Conservation (phyloP, 108 stramenopile species). For the Chaetoceros muelleri region DNA sequence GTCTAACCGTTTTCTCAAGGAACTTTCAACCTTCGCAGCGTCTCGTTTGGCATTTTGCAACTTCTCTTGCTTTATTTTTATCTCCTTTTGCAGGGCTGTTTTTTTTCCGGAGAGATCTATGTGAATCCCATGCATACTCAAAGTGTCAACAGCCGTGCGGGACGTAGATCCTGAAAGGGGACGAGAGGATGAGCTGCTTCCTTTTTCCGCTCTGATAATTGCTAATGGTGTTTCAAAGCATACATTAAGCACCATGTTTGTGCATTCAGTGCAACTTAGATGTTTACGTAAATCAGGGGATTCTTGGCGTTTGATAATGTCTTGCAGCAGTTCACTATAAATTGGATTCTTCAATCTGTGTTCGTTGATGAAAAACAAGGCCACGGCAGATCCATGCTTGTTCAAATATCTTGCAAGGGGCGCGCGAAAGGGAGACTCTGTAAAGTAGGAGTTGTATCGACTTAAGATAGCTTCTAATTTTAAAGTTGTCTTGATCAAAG, state of each 20-base stretch:
- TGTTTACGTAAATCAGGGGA: slow-evolving; percentile 41
- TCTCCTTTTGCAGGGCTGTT: slow-evolving; percentile 21
- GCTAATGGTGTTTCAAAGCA: slow-evolving; percentile 79
- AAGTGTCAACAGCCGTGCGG: slow-evolving; percentile 19
- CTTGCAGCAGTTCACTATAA: slow-evolving; percentile 68
- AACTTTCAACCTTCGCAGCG: slow-evolving; percentile 21
- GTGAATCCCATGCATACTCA: slow-evolving; percentile 18
- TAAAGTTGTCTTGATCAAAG: slow-evolving; percentile 60
- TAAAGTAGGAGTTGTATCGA: slow-evolving; percentile 26
- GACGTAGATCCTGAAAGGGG: slow-evolving; percentile 11
- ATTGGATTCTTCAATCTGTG: slow-evolving; percentile 63
- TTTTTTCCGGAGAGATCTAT: slow-evolving; percentile 11
- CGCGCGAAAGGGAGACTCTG: slow-evolving; percentile 49
- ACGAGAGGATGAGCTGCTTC: slow-evolving; percentile 12
- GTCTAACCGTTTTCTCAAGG: background rate
- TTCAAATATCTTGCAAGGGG: slow-evolving; percentile 74
- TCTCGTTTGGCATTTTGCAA: slow-evolving; percentile 37
- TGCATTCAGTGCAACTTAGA: slow-evolving; percentile 45
- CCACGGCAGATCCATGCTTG: slow-evolving; percentile 48
- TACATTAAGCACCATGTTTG: slow-evolving; percentile 57
- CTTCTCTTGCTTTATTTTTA: slow-evolving; percentile 43
- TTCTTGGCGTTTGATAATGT: slow-evolving; percentile 44
- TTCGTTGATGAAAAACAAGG: slow-evolving; percentile 54
- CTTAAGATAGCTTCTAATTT: slow-evolving; percentile 58
- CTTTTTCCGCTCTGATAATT: slow-evolving; percentile 73